These are phyloP conservation scores for Sisymbrium altissimum DNA, from an alignment of 345 rosid genomes.

Conservation along the genomic window DNA sequence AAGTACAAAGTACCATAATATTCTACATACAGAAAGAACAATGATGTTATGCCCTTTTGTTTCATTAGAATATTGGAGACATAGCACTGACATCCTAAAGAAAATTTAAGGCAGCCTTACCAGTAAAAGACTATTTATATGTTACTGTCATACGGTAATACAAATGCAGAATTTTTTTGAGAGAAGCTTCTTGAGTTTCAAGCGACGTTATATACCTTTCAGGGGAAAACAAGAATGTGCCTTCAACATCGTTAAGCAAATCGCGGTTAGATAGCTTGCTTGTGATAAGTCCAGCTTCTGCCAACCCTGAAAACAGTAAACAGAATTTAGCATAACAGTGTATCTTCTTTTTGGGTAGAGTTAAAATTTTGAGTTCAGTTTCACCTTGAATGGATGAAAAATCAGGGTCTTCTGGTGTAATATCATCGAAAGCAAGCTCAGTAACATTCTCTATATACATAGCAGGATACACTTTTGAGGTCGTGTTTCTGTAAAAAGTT, in stretches of 20 bases:
- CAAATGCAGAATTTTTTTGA: not conserved
- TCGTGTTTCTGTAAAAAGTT: constrained; percentile 52
- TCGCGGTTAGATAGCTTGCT: constrained; percentile 88
- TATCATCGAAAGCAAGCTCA: constrained; percentile 87
- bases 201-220: constrained; percentile 55
- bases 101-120: not conserved
- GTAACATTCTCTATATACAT: constrained; percentile 89
- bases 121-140: not conserved
- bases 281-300: constrained; percentile 94
- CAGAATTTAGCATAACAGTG: constrained; percentile 16
- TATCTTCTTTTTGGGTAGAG: not conserved
- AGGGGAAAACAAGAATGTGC: constrained; percentile 66
- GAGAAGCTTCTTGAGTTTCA: not conserved
- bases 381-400: constrained; percentile 93
- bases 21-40: not conserved
- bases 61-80: constrained; percentile 1
- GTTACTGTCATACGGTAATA: not conserved
- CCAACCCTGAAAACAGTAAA: constrained; percentile 70
- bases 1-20: constrained; percentile 2
- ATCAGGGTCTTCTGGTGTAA: constrained; percentile 85
- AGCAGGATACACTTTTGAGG: constrained; percentile 93
- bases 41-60: not conserved
- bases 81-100: not conserved
- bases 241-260: constrained; percentile 52
- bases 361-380: not conserved